A percentile compares a stretch with the other conserved stretches of the same genome.
Conservation (phyloP, 805 yeast genomes). For the Sporopachydermia lactativora region DNA sequence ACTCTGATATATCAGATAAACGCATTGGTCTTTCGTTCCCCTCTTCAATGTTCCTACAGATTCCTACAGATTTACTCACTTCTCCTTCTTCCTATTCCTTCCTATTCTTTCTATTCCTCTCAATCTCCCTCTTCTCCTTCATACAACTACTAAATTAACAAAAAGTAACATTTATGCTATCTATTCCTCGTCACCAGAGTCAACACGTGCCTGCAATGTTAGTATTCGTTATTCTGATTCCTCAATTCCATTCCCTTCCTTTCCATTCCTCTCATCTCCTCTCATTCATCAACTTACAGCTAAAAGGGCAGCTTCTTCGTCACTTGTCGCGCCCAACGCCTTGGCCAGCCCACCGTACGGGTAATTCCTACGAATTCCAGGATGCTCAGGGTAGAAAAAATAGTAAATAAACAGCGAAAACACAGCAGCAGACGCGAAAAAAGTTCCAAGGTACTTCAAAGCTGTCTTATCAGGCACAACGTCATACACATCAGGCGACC, state of each 20-base stretch:
- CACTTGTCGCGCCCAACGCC: conserved; percentile 51
- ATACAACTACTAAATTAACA: too few relatives aligned
- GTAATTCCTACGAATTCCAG: conserved; percentile 63
- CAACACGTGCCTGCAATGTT: not conserved
- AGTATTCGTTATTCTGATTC: not conserved
- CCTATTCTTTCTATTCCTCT: too few relatives aligned
- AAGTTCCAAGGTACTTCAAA: conserved; percentile 33
- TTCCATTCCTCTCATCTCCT: too few relatives aligned
- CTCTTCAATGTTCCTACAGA: too few relatives aligned
- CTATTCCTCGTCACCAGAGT: conserved; percentile 1
- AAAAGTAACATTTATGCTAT: not conserved
- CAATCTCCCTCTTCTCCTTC: too few relatives aligned
- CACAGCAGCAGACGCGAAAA: conserved; percentile 34
- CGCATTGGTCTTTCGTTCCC: too few relatives aligned
- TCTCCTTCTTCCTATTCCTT: too few relatives aligned
- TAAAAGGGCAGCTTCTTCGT: conserved; percentile 25
- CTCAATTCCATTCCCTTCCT: too few relatives aligned
- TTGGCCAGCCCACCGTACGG: conserved; percentile 66
- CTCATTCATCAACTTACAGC: conserved; percentile 15
- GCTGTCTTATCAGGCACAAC: conserved; percentile 48
- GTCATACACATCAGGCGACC: conserved; percentile 74
- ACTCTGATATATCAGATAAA: too few relatives aligned
- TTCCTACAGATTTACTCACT: too few relatives aligned
- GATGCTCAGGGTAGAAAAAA: conserved; percentile 46
- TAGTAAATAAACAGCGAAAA: conserved; percentile 32